Percentiles rank a stretch among this genome's conserved stretches.
phyloP scores from a whole-genome alignment of 73 alveolate species.

The Tetrahymena elliotti region DNA sequence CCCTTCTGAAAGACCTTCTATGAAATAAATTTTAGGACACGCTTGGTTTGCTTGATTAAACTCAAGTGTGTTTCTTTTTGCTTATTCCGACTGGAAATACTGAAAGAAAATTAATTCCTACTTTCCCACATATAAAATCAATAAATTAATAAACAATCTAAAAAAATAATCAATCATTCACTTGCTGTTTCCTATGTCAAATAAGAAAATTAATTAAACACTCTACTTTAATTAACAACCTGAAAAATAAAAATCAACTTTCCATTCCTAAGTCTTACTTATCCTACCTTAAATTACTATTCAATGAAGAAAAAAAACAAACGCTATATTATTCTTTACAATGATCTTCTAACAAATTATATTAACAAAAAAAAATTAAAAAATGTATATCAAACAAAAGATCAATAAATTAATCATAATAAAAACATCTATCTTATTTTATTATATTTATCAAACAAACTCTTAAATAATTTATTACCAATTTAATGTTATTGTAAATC shows the following conservation, averaged over 20 bases:
- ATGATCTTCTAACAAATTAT: background rate
- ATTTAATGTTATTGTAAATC: background rate
- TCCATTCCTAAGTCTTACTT: background rate
- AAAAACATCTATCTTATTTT: too few species aligned
- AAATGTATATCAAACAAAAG: background rate
- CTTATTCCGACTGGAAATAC: background rate
- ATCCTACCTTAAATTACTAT: background rate
- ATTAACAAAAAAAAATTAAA: too few species aligned
- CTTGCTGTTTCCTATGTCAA: background rate
- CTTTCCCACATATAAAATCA: background rate
- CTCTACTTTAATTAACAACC: background rate
- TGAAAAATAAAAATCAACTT: background rate
- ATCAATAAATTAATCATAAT: background rate
- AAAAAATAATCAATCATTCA: background rate
- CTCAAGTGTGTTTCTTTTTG: background rate
- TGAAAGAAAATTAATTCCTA: background rate
- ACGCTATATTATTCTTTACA: too few species aligned
- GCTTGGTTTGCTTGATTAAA: background rate
- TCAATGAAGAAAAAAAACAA: background rate
- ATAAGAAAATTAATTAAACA: background rate
- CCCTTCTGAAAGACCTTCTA: background rate
- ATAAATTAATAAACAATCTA: background rate
- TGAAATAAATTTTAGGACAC: background rate
- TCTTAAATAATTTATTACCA: background rate
- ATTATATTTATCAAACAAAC: too few species aligned